These are phyloP conservation scores for Candida vaughaniae DNA, from an alignment of 805 yeast genomes.

Conservation along the genomic window DNA sequence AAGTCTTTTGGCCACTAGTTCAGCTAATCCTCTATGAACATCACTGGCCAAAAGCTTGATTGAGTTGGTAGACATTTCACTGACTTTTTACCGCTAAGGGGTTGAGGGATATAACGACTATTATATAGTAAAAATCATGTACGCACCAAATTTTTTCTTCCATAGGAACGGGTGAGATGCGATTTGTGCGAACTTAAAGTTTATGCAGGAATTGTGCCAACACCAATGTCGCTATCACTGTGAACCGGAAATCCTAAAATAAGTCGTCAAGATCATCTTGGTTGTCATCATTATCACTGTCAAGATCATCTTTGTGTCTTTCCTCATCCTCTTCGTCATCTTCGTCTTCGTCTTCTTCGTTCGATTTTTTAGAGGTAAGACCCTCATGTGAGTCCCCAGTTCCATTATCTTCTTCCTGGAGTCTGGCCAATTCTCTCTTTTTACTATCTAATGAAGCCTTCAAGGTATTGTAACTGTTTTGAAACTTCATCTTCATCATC, in stretches of 20 bases:
- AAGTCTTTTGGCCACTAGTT: slow-evolving; percentile 65
- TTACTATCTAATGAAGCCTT: slow-evolving; percentile 81
- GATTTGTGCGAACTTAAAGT: no score
- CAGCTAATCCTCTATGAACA: slow-evolving; percentile 84
- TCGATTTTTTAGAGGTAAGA: slow-evolving; percentile 23
- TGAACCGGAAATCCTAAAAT: no score
- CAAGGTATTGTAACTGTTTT: slow-evolving; percentile 74
- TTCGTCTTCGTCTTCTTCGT: slow-evolving; percentile 23
- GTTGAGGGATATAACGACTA: background rate
- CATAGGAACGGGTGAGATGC: slow-evolving; percentile 8
- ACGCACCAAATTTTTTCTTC: slow-evolving; percentile 7
- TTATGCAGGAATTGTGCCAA: no score
- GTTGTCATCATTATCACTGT: slow-evolving; percentile 16
- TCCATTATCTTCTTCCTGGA: slow-evolving; percentile 27
- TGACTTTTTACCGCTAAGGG: no score
- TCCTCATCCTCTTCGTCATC: slow-evolving; percentile 31
- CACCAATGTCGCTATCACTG: no score
- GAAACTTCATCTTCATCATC: slow-evolving; percentile 81
- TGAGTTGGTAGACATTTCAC: slow-evolving; percentile 65
- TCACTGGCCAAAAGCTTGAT: slow-evolving; percentile 59
- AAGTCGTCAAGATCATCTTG: slow-evolving; percentile 41
- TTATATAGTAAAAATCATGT: background rate
- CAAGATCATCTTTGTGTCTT: slow-evolving; percentile 20
- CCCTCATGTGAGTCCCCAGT: slow-evolving; percentile 22
- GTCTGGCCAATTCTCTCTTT: slow-evolving; percentile 54